These are phyloP conservation scores for Microbotryomycetes sp. DNA, from an alignment of 1,284 basidiomycete species.

Conservation along the genomic window DNA sequence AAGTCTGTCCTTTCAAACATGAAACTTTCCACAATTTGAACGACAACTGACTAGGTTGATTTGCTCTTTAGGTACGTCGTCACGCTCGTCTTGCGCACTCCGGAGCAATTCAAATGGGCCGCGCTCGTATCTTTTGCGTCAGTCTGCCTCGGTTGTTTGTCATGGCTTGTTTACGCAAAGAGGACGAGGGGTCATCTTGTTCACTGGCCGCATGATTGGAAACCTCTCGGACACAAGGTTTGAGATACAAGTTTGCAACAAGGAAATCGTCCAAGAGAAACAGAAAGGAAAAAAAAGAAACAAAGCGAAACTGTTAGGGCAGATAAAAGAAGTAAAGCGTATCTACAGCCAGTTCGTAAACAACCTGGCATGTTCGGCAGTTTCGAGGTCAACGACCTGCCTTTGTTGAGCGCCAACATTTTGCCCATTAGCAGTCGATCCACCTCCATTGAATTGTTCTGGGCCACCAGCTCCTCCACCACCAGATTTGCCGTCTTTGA, in stretches of 20 bases:
- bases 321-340: too few species aligned
- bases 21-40: slow-evolving; percentile 32
- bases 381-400: slow-evolving; percentile 21
- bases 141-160: slow-evolving; percentile 35
- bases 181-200: slow-evolving; percentile 31
- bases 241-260: too few species aligned
- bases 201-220: too few species aligned
- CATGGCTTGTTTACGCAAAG: slow-evolving; percentile 20
- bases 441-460: not conserved
- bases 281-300: too few species aligned
- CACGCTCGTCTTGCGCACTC: slow-evolving; percentile 32
- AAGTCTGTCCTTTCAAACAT: slow-evolving; percentile 41
- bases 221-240: too few species aligned
- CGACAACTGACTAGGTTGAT: slow-evolving; percentile 19
- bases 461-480: not conserved
- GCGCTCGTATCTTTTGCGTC: slow-evolving; percentile 41
- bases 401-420: not conserved
- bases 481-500: slow-evolving; percentile 4
- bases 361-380: slow-evolving; percentile 22
- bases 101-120: slow-evolving; percentile 34
- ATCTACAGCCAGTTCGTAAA: slow-evolving; percentile 28
- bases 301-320: too few species aligned
- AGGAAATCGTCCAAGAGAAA: too few species aligned
- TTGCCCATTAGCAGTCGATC: not conserved
- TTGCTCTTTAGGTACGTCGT: slow-evolving; percentile 30